These are phyloP conservation scores for Hibiscus tridactylites DNA, from an alignment of 345 rosid genomes.

Conservation along the genomic window DNA sequence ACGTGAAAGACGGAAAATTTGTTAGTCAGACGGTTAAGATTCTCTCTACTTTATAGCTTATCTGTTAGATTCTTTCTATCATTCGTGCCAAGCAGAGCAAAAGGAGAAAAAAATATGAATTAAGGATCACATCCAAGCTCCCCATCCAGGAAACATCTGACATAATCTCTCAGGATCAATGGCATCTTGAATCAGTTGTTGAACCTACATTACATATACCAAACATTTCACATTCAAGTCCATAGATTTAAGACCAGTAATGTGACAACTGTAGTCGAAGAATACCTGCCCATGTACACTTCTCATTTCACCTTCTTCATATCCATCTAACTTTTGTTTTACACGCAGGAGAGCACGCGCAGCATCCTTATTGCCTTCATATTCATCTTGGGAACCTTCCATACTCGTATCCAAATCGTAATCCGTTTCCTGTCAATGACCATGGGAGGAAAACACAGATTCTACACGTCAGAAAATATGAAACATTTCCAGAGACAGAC, in stretches of 20 bases:
- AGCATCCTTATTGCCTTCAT: conserved; percentile 93
- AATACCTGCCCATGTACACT: conserved; percentile 93
- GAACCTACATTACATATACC: conserved; percentile 41
- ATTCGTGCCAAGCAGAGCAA: no score
- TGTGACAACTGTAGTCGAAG: neutral
- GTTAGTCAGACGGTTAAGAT: no score
- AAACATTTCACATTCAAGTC: neutral
- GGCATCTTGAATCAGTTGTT: conserved; percentile 93
- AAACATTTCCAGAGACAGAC: neutral
- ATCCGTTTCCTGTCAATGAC: conserved; percentile 48
- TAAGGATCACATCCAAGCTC: conserved; percentile 64
- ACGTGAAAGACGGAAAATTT: no score
- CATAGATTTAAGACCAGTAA: neutral
- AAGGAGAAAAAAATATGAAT: neutral
- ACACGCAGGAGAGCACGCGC: conserved; percentile 89
- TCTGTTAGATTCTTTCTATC: no score
- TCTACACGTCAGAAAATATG: neutral
- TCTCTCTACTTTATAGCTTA: no score
- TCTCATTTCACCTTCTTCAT: conserved; percentile 93
- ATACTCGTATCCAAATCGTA: conserved; percentile 56
- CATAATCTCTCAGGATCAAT: conserved; percentile 74
- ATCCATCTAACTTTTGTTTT: conserved; percentile 93
- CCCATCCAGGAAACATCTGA: conserved; percentile 96
- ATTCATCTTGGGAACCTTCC: conserved; percentile 61
- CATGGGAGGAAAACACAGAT: neutral